Conservation (phyloP, 2,329 filamentous ascomycete genomes). For the Sarocladium brachiariae region DNA sequence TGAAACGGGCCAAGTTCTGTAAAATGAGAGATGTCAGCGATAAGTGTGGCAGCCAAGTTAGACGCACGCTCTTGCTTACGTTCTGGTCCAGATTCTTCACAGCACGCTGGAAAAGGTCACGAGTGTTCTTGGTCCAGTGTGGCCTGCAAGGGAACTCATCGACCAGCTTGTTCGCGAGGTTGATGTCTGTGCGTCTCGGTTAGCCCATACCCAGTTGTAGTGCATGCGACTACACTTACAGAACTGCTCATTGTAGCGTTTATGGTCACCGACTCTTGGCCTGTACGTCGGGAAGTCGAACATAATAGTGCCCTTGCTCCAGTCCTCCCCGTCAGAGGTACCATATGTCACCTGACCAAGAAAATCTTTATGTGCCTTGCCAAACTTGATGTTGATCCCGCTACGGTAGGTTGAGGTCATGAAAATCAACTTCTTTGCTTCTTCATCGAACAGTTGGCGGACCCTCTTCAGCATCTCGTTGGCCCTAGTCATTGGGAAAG, state of each 20-base stretch:
- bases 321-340: constrained; percentile 41
- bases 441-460: constrained; percentile 40
- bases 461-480: constrained; percentile 43
- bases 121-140: constrained; percentile 48
- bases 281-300: constrained; percentile 45
- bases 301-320: constrained; percentile 42
- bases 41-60: too few relatives aligned
- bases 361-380: constrained; percentile 40
- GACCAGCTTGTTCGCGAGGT: constrained; percentile 37
- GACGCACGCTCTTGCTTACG: too few relatives aligned
- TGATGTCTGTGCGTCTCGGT: constrained; percentile 26
- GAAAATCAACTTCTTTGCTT: constrained; percentile 32
- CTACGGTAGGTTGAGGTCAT: constrained; percentile 46
- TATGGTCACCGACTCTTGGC: constrained; percentile 35
- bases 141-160: constrained; percentile 44
- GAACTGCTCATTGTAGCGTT: constrained; percentile 43
- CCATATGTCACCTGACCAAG: constrained; percentile 42
- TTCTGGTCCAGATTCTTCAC: constrained; percentile 40
- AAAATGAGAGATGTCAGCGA: not conserved
- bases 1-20: constrained; percentile 38
- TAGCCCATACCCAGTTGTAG: not conserved
- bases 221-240: constrained; percentile 27
- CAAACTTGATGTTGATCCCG: constrained; percentile 48
- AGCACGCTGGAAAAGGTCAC: constrained; percentile 36
- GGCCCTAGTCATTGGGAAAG: constrained; percentile 41